A percentile compares a stretch with the other conserved stretches of the same genome.
Evolutionary conservation across 2,329 filamentous ascomycete species (phyloP).

Genomic region (Nemania sp.): DNA sequence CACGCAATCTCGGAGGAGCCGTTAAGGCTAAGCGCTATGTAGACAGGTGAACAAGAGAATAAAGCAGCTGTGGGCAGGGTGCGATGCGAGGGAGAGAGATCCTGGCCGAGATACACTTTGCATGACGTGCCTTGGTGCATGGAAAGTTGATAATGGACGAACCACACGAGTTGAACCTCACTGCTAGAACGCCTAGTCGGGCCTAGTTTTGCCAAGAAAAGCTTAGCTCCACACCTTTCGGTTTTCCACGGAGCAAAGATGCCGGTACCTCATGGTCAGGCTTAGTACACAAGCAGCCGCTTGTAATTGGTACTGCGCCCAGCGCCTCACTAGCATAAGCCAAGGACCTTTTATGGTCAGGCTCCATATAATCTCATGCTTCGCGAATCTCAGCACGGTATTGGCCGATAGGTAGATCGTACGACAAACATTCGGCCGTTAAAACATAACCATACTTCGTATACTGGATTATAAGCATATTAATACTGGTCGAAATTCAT

Average conservation of each 20-base stretch:
- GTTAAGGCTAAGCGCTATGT: background rate
- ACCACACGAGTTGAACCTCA: background rate
- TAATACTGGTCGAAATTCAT: too few species aligned
- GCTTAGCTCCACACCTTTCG: background rate
- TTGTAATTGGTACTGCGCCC: background rate
- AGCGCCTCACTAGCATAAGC: too few species aligned
- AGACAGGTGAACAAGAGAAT: background rate
- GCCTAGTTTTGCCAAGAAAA: slow-evolving; percentile 3
- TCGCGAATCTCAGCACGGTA: too few species aligned
- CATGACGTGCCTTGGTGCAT: slow-evolving; percentile 16
- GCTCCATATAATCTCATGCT: too few species aligned
- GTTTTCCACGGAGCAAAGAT: too few species aligned
- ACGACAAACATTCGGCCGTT: too few species aligned
- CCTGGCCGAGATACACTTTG: background rate
- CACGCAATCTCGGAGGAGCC: slow-evolving; percentile 20
- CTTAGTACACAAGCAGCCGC: background rate
- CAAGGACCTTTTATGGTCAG: too few species aligned
- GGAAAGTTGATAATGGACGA: background rate
- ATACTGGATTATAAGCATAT: too few species aligned
- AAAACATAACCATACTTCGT: too few species aligned
- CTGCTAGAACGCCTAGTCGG: slow-evolving; percentile 4
- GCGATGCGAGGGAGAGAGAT: background rate
- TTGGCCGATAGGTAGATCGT: too few species aligned
- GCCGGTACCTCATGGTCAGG: slow-evolving; percentile 1
- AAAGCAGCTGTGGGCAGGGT: background rate